phyloP scores from a whole-genome alignment of 129 eudicot species.

The Flaveria bidentis region DNA sequence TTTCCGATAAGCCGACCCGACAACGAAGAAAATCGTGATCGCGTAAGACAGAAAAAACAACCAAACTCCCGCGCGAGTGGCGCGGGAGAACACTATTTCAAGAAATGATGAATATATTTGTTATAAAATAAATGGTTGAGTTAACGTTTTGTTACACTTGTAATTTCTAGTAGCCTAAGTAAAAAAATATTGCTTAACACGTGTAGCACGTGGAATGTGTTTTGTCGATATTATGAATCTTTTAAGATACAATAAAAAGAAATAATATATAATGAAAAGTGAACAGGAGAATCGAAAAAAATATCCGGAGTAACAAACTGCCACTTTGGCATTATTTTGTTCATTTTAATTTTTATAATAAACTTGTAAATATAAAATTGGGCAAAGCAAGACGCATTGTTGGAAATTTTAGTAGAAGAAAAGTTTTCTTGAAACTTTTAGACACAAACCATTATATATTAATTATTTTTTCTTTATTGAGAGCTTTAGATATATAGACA shows the following conservation, averaged over 20 bases:
- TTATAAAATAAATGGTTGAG: neutral
- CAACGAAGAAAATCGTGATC: no score
- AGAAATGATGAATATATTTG: neutral
- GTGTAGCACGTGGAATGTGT: constrained; percentile 13
- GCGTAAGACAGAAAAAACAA: no score
- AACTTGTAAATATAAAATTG: neutral
- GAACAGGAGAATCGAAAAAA: neutral
- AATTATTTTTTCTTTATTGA: no score
- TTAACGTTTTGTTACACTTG: neutral
- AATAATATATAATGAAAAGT: neutral
- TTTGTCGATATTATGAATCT: neutral
- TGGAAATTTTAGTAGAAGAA: neutral
- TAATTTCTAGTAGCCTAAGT: neutral
- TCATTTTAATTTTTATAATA: neutral
- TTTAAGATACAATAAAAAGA: neutral
- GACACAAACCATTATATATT: no score
- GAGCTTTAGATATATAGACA: no score
- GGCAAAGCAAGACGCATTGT: constrained; percentile 11
- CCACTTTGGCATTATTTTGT: neutral
- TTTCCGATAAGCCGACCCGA: no score
- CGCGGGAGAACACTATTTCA: no score
- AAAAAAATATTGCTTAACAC: neutral
- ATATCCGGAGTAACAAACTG: constrained; percentile 3
- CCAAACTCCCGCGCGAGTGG: no score
- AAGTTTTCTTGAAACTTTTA: no score